Evolutionary conservation across 2,329 filamentous ascomycete genomes (phyloP).

Genomic region (Botrytis squamosa): DNA sequence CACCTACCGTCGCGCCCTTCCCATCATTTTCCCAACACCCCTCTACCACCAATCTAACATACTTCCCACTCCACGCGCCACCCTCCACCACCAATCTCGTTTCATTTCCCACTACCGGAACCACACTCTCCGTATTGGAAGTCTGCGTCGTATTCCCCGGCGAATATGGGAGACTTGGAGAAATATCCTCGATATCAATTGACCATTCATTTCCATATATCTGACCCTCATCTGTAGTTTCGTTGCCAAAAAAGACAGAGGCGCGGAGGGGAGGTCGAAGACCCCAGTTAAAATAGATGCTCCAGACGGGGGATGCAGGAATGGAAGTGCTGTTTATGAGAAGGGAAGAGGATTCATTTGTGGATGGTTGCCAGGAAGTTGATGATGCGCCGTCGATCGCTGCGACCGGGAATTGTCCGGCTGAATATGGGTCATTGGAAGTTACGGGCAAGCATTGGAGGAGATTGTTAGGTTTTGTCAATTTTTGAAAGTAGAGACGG

Average conservation of each 20-base stretch:
- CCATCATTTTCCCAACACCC: conserved; percentile 47
- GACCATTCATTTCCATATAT: conserved; percentile 25
- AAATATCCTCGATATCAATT: conserved; percentile 30
- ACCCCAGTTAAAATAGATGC: conserved; percentile 61
- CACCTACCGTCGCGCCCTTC: conserved; percentile 51
- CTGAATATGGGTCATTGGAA: conserved; percentile 49
- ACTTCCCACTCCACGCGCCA: conserved; percentile 37
- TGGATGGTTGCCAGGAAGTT: conserved; percentile 65
- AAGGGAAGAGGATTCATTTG: conserved; percentile 52
- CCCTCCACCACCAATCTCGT: conserved; percentile 34
- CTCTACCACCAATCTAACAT: conserved; percentile 44
- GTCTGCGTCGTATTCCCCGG: conserved; percentile 23
- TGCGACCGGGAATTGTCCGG: conserved; percentile 67
- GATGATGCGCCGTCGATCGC: conserved; percentile 65
- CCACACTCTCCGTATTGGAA: conserved; percentile 24
- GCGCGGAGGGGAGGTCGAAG: conserved; percentile 54
- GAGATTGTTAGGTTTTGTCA: conserved; percentile 59
- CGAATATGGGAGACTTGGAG: conserved; percentile 34
- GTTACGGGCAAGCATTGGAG: conserved; percentile 60
- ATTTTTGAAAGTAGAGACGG: conserved; percentile 53
- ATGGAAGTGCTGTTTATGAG: conserved; percentile 51
- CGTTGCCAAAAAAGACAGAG: conserved; percentile 52
- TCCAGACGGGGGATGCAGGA: conserved; percentile 45
- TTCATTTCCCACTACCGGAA: conserved; percentile 37
- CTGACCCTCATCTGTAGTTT: conserved; percentile 24